A percentile compares a stretch with the other conserved stretches of the same genome.
phyloP scores from a whole-genome alignment of 768 basidiomycete genomes.

The Xerocomus spinulosus region DNA sequence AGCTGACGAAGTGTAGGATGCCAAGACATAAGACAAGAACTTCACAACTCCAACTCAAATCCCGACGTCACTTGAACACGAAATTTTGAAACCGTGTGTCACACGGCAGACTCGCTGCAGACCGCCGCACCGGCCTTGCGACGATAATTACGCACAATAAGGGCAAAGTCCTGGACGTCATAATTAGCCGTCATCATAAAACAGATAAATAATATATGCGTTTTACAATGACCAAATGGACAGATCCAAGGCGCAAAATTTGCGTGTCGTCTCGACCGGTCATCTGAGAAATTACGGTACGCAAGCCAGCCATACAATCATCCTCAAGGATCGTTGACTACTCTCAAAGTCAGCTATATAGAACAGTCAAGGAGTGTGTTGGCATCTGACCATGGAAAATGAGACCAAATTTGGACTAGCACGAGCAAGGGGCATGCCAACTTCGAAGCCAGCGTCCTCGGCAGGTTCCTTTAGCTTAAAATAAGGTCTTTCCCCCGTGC shows the following conservation, averaged over 20 bases:
- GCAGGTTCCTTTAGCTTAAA: conserved; percentile 10
- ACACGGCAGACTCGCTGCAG: not conserved
- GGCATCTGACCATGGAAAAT: conserved; percentile 13
- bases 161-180: conserved; percentile 20
- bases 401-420: conserved; percentile 1
- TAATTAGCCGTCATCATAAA: conserved; percentile 2
- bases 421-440: not conserved
- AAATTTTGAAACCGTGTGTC: not conserved
- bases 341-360: conserved; percentile 5
- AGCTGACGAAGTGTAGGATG: too few relatives aligned
- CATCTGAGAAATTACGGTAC: conserved; percentile 19
- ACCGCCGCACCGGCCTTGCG: not conserved
- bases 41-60: too few relatives aligned
- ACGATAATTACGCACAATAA: conserved; percentile 13
- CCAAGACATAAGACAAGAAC: too few relatives aligned
- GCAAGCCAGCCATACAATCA: conserved; percentile 17
- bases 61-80: not conserved
- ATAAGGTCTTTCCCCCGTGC: conserved; percentile 3
- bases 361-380: not conserved
- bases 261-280: conserved; percentile 11
- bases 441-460: conserved; percentile 9
- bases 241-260: conserved; percentile 11
- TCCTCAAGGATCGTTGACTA: conserved; percentile 15
- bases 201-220: not conserved
- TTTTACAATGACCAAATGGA: conserved; percentile 21